These are phyloP conservation scores for Niebla homalea DNA, from an alignment of 495 filamentous ascomycete genomes.

Conservation along the genomic window DNA sequence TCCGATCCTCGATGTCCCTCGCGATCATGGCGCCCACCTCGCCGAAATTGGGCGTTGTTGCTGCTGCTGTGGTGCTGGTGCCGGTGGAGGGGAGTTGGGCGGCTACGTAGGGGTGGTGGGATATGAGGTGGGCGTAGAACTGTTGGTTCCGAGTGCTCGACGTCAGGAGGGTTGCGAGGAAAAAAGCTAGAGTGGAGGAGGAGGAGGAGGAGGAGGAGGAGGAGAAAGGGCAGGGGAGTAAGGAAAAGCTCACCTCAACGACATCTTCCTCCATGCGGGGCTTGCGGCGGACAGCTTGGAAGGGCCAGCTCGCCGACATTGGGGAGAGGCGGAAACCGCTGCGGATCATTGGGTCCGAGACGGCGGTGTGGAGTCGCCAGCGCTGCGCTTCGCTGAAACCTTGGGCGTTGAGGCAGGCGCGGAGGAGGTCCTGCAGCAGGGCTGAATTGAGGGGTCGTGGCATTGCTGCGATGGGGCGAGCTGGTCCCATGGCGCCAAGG, in stretches of 20 bases:
- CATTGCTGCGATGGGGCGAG: background rate
- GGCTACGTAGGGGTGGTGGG: no score
- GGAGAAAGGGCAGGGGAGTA: background rate
- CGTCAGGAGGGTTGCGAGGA: no score
- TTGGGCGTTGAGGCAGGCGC: conserved; percentile 45
- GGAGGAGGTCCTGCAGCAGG: conserved; percentile 44
- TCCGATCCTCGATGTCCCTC: no score
- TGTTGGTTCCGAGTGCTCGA: no score
- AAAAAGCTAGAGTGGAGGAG: no score
- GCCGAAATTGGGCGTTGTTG: no score
- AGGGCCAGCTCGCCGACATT: conserved; percentile 24
- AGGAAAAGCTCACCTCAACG: conserved; percentile 7
- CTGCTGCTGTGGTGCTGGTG: no score
- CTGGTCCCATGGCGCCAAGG: background rate
- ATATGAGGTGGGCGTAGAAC: no score
- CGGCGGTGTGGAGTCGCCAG: conserved; percentile 13
- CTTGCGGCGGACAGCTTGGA: conserved; percentile 25
- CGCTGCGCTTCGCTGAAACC: conserved; percentile 49
- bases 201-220: background rate
- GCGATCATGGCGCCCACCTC: no score
- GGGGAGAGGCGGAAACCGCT: conserved; percentile 13
- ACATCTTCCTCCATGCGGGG: conserved; percentile 19
- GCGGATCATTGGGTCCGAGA: conserved; percentile 3
- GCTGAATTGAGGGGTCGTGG: conserved; percentile 31
- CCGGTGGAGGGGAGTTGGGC: no score